Evolutionary conservation across 1,284 basidiomycete species (phyloP), one percentile per base, ranked within the genome.

Genomic region (Papiliotrema laurentii): DNA sequence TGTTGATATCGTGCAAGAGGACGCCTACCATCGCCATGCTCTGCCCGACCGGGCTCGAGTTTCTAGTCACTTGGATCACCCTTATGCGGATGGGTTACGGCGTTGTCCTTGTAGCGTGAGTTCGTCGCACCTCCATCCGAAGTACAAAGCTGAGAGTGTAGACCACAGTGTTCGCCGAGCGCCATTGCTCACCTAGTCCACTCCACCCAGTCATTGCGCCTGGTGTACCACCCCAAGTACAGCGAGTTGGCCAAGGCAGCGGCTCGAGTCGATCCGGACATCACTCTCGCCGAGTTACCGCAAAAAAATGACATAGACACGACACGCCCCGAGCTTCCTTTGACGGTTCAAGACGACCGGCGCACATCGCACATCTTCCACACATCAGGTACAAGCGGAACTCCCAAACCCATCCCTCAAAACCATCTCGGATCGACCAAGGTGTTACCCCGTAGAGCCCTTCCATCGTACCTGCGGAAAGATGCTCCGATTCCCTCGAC

Each of bases 291-390:
- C 24, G 25, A 11, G 26, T 18, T 44, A 26, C 33, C 43, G 22
- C 10, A 22, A 18, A n/a, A n/a, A n/a, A n/a, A n/a, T n/a, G n/a
- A n/a, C n/a, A n/a, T n/a, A n/a, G n/a, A n/a, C n/a, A n/a, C n/a
- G n/a, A n/a, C n/a, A n/a, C n/a, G n/a, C n/a, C n/a, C n/a, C n/a
- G n/a, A n/a, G n/a, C n/a, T n/a, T n/a, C n/a, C n/a, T n/a, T n/a
- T n/a, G n/a, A n/a, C n/a, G n/a, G n/a, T n/a, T n/a, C n/a, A n/a
- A n/a, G 31, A 58, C 18, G 45, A 57, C 0, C 45, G 63, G 2
- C 56, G 63, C 7, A 54, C 65, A 5, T 70, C 74, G 1, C 70
- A 75, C 37, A 58, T 74, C 40, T 74, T 76, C 53, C 75, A 76
- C 45, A 72, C 74, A 1, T 69, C 66, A 7, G 74, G 75, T 25